These are phyloP conservation scores for Gaertneriomyces semiglobifer DNA, from an alignment of 192 early-diverging fungal genomes.

Conservation along the genomic window DNA sequence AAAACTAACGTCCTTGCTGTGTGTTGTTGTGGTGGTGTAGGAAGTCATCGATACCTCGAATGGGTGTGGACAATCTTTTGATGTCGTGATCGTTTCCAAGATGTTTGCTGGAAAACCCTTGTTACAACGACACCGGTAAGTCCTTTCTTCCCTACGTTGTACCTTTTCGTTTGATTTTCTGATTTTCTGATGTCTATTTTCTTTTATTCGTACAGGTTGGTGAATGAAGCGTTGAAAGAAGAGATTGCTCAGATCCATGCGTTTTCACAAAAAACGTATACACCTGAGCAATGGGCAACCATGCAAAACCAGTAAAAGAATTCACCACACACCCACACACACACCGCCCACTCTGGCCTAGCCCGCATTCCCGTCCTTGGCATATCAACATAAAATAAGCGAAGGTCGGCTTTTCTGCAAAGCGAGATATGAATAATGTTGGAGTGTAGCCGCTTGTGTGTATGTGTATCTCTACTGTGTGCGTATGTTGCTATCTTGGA, in stretches of 20 bases:
- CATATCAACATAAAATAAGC: too few species aligned
- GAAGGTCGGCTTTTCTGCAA: too few species aligned
- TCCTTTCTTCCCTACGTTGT: not conserved
- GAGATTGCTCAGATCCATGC: slow-evolving; percentile 80
- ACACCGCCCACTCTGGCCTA: too few species aligned
- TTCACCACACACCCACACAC: too few species aligned
- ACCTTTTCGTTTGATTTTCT: not conserved
- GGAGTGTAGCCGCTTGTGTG: too few species aligned
- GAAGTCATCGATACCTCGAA: slow-evolving; percentile 59
- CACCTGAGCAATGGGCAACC: slow-evolving; percentile 59
- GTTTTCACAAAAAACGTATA: slow-evolving; percentile 74
- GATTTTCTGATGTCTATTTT: not conserved
- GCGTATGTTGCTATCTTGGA: too few species aligned
- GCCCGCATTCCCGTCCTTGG: too few species aligned
- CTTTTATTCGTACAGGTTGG: slow-evolving; percentile 45
- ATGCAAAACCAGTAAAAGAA: not conserved
- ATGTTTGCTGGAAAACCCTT: slow-evolving; percentile 68
- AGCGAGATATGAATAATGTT: too few species aligned
- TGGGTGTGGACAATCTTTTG: slow-evolving; percentile 80
- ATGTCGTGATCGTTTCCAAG: slow-evolving; percentile 71
- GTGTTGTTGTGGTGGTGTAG: slow-evolving; percentile 8
- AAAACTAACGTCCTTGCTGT: too few species aligned
- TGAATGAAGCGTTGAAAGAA: slow-evolving; percentile 75
- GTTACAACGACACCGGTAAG: slow-evolving; percentile 66
- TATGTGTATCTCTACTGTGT: too few species aligned